These are phyloP conservation scores for Fistulinella cinereoalba DNA, from an alignment of 1,284 basidiomycete genomes.

Conservation along the genomic window DNA sequence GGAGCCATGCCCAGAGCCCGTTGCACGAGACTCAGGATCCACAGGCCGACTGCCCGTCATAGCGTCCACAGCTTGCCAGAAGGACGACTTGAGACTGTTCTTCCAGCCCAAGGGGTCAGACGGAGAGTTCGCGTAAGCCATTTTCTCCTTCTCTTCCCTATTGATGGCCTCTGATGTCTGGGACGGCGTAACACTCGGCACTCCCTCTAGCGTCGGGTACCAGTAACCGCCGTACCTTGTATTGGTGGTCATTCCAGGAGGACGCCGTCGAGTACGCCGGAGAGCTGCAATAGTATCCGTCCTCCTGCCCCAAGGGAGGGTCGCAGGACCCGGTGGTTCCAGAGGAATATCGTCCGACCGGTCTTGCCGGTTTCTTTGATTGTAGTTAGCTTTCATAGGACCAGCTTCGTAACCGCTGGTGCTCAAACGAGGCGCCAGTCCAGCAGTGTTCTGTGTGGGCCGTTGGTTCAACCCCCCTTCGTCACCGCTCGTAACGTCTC, in stretches of 20 bases:
- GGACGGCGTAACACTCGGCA: not conserved
- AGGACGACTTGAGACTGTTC: conserved; percentile 33
- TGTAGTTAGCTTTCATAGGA: no score
- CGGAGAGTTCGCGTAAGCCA: not conserved
- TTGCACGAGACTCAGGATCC: conserved; percentile 1
- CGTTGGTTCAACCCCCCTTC: conserved; percentile 28
- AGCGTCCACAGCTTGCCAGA: conserved; percentile 36
- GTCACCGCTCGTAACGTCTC: conserved; percentile 41
- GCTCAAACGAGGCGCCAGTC: no score
- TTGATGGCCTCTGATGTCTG: not conserved
- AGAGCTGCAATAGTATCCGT: conserved; percentile 22
- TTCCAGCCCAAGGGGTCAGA: conserved; percentile 30
- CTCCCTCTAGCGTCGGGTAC: conserved; percentile 7
- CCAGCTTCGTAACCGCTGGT: no score
- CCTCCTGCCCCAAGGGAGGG: conserved; percentile 26
- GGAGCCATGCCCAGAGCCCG: conserved; percentile 10
- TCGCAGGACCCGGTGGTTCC: conserved; percentile 31
- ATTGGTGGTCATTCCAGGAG: conserved; percentile 7
- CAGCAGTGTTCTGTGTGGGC: conserved; percentile 4
- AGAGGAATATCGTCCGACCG: not conserved
- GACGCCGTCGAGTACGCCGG: conserved; percentile 13
- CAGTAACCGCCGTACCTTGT: conserved; percentile 10
- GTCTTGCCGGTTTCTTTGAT: not conserved
- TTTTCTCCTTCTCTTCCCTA: not conserved
- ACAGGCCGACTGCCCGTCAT: conserved; percentile 26